A percentile compares a stretch with the other conserved stretches of the same genome.
phyloP scores from a whole-genome alignment of 768 basidiomycete species.

The Tulasnella sp. region DNA sequence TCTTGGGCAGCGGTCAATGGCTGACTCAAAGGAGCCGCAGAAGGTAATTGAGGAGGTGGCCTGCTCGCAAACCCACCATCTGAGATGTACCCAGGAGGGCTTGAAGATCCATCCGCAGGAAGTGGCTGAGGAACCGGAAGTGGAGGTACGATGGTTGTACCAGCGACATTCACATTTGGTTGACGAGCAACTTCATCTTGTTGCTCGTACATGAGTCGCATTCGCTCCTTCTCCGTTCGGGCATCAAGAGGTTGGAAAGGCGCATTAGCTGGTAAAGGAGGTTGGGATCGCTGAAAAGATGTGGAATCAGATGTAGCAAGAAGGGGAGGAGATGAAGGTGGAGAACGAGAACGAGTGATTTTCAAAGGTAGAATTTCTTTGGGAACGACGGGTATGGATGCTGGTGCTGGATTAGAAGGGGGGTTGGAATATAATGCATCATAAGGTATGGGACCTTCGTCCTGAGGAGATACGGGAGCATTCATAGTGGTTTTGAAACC shows the following conservation, averaged over 20 bases:
- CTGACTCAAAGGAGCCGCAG: slow-evolving; percentile 20
- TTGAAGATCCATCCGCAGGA: not conserved
- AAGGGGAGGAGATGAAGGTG: not conserved
- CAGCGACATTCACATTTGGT: no score
- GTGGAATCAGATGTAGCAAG: not conserved
- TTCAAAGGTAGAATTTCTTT: slow-evolving; percentile 2
- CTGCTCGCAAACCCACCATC: no score
- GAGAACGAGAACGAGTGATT: slow-evolving; percentile 3
- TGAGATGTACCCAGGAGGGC: not conserved
- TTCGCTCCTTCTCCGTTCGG: slow-evolving; percentile 50
- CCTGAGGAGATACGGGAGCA: slow-evolving; percentile 20
- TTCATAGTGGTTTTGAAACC: not conserved
- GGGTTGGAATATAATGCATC: slow-evolving; percentile 42
- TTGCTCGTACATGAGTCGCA: slow-evolving; percentile 50
- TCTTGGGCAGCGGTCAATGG: slow-evolving; percentile 62
- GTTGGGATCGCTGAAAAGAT: slow-evolving; percentile 37
- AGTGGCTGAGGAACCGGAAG: slow-evolving; percentile 20
- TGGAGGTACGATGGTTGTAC: slow-evolving; percentile 12
- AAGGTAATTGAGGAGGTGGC: slow-evolving; percentile 21
- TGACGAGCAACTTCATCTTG: slow-evolving; percentile 45
- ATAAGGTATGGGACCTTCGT: slow-evolving; percentile 48
- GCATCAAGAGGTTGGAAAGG: slow-evolving; percentile 23
- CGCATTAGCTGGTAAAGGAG: slow-evolving; percentile 27
- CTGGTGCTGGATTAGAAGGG: slow-evolving; percentile 16
- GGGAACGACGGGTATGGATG: slow-evolving; percentile 21